Evolutionary conservation across 768 basidiomycete species (phyloP), one percentile per base, ranked within the genome.

Genomic region (Punctularia strigosozonata): DNA sequence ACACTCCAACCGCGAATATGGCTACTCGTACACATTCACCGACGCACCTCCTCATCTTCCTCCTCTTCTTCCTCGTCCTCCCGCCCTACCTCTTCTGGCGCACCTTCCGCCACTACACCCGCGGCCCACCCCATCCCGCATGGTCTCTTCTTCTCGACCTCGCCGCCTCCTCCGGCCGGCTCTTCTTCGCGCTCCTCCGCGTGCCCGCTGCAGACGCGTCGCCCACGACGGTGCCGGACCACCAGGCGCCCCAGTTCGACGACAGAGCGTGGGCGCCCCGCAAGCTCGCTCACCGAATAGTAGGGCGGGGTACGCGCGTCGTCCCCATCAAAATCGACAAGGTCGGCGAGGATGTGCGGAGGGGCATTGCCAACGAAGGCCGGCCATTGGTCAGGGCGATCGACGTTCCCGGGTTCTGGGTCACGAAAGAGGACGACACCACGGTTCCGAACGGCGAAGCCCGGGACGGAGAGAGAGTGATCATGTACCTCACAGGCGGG

Each of bases 401-500:
- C 8, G 33, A 34, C 10, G 33, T 34, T 8, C 33, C 33, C 8
- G 33, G 33, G 8, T 34, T 34, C 33, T 34, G 33, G 33, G 33
- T 34, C 8, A 10, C 8, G 8, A 12, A 19, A 12, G 19, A 34
- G 12, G 33, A 34, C 19, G 15, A 15, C 15, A 10, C 8, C 8
- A 19, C 19, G 13, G 18, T 10, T 8, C 10, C 10, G 10, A 19
- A 34, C 8, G 33, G 33, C 12, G 20, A 34, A 19, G 33, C 33
- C 10, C 10, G 8, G 10, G 26, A 28, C 10, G 26, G 26, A 28
- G 33, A 34, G 20, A 8, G 19, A 34, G 33, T 34, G 13, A 20
- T 34, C 33, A 34, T 34, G 18, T 34, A 10, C 33, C 8, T 19
- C 7, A 10, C 33, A 10, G 33, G 33, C 8, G 33, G 33, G 8